These are phyloP conservation scores for Botryotinia globosa DNA, from an alignment of 2,329 filamentous ascomycete species.

Conservation along the genomic window DNA sequence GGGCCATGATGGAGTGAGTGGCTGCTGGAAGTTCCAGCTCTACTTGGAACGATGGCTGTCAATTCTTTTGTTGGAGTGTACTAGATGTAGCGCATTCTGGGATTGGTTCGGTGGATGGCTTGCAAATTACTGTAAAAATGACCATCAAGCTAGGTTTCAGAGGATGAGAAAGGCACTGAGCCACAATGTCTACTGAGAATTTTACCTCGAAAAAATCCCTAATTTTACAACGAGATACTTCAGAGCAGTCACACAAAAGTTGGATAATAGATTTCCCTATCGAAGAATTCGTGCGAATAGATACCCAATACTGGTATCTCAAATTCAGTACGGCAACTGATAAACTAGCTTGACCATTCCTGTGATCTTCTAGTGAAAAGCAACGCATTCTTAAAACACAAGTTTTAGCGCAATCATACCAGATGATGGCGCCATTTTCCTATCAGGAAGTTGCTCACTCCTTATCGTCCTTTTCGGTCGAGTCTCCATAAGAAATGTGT, in stretches of 20 bases:
- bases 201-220: background rate
- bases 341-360: background rate
- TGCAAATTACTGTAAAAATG: background rate
- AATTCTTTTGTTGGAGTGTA: background rate
- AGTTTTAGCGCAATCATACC: background rate
- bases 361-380: background rate
- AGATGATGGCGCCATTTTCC: background rate
- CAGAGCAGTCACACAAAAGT: background rate
- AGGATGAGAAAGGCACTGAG: background rate
- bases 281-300: background rate
- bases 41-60: rapidly evolving
- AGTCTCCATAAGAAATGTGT: background rate
- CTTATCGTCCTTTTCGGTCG: background rate
- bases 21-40: background rate
- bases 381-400: background rate
- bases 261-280: background rate
- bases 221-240: background rate
- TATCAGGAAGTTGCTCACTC: background rate
- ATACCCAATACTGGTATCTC: background rate
- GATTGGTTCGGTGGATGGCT: rapidly evolving
- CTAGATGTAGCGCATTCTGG: background rate
- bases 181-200: background rate
- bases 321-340: background rate
- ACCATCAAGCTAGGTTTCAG: background rate
- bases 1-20: rapidly evolving